Conservation (phyloP, 73 alveolate genomes). For the Paraurostyla sp. region DNA sequence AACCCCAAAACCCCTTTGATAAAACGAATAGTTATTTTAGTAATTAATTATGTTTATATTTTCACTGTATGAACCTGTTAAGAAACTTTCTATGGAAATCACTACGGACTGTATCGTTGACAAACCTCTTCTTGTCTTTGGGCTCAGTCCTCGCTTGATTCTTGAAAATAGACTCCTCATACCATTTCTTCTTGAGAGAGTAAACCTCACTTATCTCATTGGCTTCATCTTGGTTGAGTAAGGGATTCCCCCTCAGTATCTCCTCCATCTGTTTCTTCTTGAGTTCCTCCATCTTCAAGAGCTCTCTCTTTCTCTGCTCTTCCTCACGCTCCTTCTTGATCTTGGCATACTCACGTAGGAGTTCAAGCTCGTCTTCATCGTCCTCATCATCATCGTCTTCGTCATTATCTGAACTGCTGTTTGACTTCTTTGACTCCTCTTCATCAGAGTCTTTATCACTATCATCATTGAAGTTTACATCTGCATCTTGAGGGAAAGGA, state of each 20-base stretch:
- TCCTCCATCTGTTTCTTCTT: constrained; percentile 87
- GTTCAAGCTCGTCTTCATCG: constrained; percentile 85
- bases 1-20: no score
- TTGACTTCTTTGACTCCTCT: constrained; percentile 62
- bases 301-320: constrained; percentile 83
- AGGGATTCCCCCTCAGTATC: constrained; percentile 88
- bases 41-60: no score
- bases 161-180: constrained; percentile 97
- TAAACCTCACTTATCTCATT: constrained; percentile 78
- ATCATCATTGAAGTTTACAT: constrained; percentile 47
- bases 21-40: no score
- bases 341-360: constrained; percentile 94
- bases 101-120: constrained; percentile 97
- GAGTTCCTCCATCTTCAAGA: constrained; percentile 82
- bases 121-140: constrained; percentile 94
- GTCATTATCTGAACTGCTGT: constrained; percentile 68
- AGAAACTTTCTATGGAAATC: constrained; percentile 96
- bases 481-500: constrained; percentile 78
- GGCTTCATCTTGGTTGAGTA: constrained; percentile 79
- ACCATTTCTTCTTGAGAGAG: constrained; percentile 96
- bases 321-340: constrained; percentile 92
- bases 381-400: constrained; percentile 77
- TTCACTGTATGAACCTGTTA: constrained; percentile 85
- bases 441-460: constrained; percentile 44
- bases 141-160: constrained; percentile 92